Percentiles rank a stretch among this genome's conserved stretches.
These are phyloP conservation scores for Termitomyces sp. DNA, from an alignment of 768 basidiomycete genomes.

Conservation along the genomic window DNA sequence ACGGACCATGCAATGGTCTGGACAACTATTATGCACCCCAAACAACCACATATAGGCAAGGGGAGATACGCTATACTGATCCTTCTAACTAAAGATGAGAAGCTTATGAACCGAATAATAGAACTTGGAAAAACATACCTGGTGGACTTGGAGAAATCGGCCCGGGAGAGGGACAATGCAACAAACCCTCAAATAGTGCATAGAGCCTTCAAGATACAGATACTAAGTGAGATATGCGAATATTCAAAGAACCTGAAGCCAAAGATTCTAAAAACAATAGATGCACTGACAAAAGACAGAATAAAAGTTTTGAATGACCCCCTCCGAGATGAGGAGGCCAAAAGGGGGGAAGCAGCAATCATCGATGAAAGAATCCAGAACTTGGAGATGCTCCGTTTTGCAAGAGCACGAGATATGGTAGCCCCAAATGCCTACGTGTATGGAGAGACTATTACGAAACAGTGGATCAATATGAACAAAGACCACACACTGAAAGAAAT, in stretches of 20 bases:
- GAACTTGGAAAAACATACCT: neutral
- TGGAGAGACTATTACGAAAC: slow-evolving; percentile 15
- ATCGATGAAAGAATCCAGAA: slow-evolving; percentile 6
- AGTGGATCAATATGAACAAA: slow-evolving; percentile 15
- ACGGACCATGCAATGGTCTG: neutral
- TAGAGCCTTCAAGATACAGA: neutral
- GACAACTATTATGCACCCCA: fast-evolving
- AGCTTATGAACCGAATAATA: too few species aligned
- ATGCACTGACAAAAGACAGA: too few species aligned
- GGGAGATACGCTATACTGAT: neutral
- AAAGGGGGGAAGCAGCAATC: neutral
- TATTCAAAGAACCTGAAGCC: neutral
- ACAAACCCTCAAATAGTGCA: slow-evolving; percentile 5
- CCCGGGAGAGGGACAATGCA: too few species aligned
- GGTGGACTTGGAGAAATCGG: neutral
- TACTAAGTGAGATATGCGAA: neutral
- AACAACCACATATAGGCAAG: neutral
- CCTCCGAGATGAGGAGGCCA: neutral
- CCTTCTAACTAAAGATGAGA: neutral
- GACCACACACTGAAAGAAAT: slow-evolving; percentile 11
- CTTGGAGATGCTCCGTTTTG: neutral
- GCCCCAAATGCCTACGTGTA: neutral
- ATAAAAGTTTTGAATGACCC: neutral
- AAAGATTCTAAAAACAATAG: neutral
- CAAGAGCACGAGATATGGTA: neutral